These are phyloP conservation scores for Eleusine indica DNA, from an alignment of 176 grass and related monocot genomes.

Conservation along the genomic window DNA sequence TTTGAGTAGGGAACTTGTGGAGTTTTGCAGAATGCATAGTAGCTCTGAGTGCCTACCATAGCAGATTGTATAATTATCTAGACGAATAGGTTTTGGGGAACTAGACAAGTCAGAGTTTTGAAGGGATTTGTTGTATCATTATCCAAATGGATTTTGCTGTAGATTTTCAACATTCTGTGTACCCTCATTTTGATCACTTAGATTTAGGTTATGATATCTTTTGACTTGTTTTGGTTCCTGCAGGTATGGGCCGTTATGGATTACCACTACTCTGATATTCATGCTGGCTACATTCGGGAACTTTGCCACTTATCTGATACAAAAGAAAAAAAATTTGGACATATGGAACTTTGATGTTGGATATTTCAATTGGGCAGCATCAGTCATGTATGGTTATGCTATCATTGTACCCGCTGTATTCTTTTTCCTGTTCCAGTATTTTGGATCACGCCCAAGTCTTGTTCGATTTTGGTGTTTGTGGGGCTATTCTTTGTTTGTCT, in stretches of 20 bases:
- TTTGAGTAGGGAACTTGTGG: background rate
- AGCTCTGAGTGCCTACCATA: background rate
- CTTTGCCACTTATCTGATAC: conserved; percentile 79
- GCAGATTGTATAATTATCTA: background rate
- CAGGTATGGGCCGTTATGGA: conserved; percentile 95
- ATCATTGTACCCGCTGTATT: conserved; percentile 72
- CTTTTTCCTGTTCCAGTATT: conserved; percentile 94
- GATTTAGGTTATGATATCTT: conserved; percentile 2
- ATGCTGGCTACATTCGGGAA: conserved; percentile 84
- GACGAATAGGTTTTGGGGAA: conserved; percentile 6
- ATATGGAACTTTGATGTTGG: conserved; percentile 89
- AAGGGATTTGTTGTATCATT: background rate
- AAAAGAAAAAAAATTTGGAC: conserved; percentile 62
- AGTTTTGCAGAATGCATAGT: conserved; percentile 1
- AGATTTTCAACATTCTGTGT: background rate
- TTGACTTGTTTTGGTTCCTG: conserved; percentile 22
- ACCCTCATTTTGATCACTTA: conserved; percentile 4
- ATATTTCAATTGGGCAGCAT: conserved; percentile 91
- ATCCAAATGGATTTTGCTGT: background rate
- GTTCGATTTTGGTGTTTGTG: conserved; percentile 93
- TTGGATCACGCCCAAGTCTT: conserved; percentile 72
- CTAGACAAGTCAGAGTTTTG: background rate
- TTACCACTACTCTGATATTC: conserved; percentile 86
- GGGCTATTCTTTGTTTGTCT: conserved; percentile 97
- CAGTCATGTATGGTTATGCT: conserved; percentile 86